Conservation (phyloP, 139 green algal genomes). For the Picochlorum sp. region DNA sequence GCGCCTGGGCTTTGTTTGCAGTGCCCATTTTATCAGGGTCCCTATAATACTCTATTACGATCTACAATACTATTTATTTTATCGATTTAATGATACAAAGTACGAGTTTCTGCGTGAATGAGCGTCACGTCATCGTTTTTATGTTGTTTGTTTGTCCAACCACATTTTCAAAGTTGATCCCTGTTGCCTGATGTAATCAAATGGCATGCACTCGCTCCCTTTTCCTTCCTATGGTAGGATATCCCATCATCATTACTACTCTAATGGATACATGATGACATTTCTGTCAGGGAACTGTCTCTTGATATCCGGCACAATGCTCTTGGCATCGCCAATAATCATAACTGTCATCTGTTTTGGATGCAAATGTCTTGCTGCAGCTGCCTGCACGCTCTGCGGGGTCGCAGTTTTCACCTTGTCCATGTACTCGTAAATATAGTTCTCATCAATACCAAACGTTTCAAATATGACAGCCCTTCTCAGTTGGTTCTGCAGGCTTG, state of each 20-base stretch:
- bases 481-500: constrained; percentile 46
- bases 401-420: constrained; percentile 42
- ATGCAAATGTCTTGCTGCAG: constrained; percentile 54
- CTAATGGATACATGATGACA: background rate
- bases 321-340: constrained; percentile 29
- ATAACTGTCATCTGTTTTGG: constrained; percentile 42
- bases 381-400: constrained; percentile 35
- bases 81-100: too few relatives aligned
- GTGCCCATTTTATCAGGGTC: too few relatives aligned
- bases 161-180: background rate
- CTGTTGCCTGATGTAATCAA: background rate
- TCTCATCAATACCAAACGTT: constrained; percentile 59
- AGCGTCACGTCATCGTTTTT: background rate
- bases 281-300: background rate
- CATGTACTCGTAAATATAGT: constrained; percentile 53
- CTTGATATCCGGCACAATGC: constrained; percentile 18
- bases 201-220: background rate
- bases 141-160: background rate
- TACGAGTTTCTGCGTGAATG: too few relatives aligned
- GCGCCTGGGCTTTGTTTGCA: too few relatives aligned
- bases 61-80: too few relatives aligned
- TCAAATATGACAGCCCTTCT: constrained; percentile 45
- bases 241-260: background rate
- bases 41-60: too few relatives aligned
- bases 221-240: background rate